Evolutionary conservation across 2,329 filamentous ascomycete genomes (phyloP), one percentile per base, ranked within the genome.

Genomic region (Aspergillus nomiae): DNA sequence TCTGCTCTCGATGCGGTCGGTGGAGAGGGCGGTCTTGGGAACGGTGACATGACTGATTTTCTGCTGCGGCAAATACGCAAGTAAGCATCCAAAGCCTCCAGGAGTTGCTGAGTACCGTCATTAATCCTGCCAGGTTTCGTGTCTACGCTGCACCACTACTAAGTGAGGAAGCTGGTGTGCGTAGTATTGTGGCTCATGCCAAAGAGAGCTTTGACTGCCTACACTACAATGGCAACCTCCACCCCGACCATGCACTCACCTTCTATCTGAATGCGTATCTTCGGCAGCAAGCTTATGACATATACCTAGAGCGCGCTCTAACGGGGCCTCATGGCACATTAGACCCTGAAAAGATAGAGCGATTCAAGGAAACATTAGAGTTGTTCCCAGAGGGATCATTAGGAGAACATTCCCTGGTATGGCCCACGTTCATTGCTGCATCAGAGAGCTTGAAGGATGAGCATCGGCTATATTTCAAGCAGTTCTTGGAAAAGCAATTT

Each of bases 361-460:
- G 14, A n/a, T 62, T 58, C 36, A 62, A 54, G 43, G 11, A 36
- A 14, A 36, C 41, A 14, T 11, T 62, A 1, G 36, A 26, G 11
- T 36, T 36, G 26, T 57, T 60, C 24, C 34, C 57, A 16, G 43
- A 58, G 16, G 51, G 34, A 8, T 24, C 61, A n/a, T 30, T 53
- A 12, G 53, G 67, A 21, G 62, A 62, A 12, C 63, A 65, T 56
- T 59, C 63, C 51, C 59, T 69, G 16, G 59, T 66, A 11, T 69
- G 67, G 67, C 62, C 67, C n/a, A 48, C 66, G 8, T 69, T 69
- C n/a, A 69, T 69, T 21, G 54, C 61, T 2, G 67, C 65, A 28
- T 64, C 65, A 4, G 67, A 69, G 58, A 61, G 67, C 34, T 45
- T 54, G 32, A 16, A 4, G 3, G 30, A 32, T 24, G 60, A 62